phyloP scores from a whole-genome alignment of 164 flowering plant species.

The Cinnamomum chago region DNA sequence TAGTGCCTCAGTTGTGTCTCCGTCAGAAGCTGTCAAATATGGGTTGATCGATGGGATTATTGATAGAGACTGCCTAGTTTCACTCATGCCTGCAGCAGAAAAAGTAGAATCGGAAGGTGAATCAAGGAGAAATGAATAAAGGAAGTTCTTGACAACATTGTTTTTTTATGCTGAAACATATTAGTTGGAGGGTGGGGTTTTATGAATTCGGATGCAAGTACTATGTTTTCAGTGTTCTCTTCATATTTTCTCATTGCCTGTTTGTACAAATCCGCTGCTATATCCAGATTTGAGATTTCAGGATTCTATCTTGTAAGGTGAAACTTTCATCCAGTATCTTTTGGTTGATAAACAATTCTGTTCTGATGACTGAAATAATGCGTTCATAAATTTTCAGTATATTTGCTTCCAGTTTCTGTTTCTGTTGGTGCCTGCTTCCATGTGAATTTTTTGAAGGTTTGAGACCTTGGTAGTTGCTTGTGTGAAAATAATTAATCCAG shows the following conservation, averaged over 20 bases:
- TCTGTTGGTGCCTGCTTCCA: neutral
- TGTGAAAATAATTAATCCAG: no score
- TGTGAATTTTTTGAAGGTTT: no score
- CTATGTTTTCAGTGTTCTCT: neutral
- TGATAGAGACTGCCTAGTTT: conserved; percentile 72
- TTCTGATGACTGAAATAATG: neutral
- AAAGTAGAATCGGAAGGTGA: conserved; percentile 46
- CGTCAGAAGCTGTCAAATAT: conserved; percentile 88
- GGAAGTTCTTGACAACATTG: conserved; percentile 70
- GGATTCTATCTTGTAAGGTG: neutral
- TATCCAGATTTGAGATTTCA: no score
- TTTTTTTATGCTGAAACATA: conserved; percentile 88
- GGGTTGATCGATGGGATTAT: conserved; percentile 86
- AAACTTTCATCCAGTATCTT: no score
- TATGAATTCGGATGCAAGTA: neutral
- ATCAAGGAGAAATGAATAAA: conserved; percentile 44
- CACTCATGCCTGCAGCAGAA: conserved; percentile 73
- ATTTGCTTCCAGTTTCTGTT: neutral
- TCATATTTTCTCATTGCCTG: neutral
- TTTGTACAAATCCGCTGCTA: neutral
- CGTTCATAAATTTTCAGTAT: neutral
- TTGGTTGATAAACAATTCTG: neutral
- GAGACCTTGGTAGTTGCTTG: no score
- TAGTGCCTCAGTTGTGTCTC: conserved; percentile 90
- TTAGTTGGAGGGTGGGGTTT: conserved; percentile 23